Percentiles rank a stretch among this genome's conserved stretches.
phyloP scores from a whole-genome alignment of 2,329 filamentous ascomycete genomes.

The Phialophora verrucosa region DNA sequence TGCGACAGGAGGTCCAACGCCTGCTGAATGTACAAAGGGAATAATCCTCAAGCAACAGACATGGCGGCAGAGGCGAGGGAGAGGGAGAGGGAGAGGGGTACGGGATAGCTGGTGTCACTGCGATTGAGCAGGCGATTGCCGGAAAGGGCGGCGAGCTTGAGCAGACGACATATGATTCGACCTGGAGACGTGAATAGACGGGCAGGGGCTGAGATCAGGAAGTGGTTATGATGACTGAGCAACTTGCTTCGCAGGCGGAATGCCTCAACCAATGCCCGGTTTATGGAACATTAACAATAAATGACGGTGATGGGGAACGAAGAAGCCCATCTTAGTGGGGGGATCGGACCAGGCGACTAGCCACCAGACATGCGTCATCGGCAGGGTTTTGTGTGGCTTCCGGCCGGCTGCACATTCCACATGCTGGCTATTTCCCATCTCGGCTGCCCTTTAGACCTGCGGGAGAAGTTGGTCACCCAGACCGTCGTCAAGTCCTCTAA shows the following conservation, averaged over 20 bases:
- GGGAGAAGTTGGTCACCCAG: background rate
- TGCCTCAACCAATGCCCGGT: conserved; percentile 13
- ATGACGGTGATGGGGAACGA: conserved; percentile 3
- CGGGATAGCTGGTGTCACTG: conserved; percentile 8
- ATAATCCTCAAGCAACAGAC: conserved; percentile 10
- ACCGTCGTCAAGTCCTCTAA: background rate
- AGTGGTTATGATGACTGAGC: conserved; percentile 32
- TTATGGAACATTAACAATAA: conserved; percentile 7
- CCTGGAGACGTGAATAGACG: background rate
- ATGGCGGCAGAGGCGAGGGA: conserved; percentile 20
- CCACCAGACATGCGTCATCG: conserved; percentile 4
- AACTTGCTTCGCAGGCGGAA: conserved; percentile 12
- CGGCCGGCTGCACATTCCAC: background rate
- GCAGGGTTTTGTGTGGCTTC: background rate
- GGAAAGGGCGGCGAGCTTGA: conserved; percentile 16
- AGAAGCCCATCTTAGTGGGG: conserved; percentile 11
- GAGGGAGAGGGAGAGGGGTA: background rate
- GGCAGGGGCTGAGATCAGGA: conserved; percentile 21
- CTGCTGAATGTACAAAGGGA: background rate
- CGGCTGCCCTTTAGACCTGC: background rate
- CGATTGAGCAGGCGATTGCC: conserved; percentile 2
- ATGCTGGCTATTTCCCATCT: background rate
- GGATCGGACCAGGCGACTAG: background rate
- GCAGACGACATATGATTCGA: conserved; percentile 18
- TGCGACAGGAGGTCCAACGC: background rate